phyloP scores from a whole-genome alignment of 306 rosid species.

The Dalbergia cochinchinensis region DNA sequence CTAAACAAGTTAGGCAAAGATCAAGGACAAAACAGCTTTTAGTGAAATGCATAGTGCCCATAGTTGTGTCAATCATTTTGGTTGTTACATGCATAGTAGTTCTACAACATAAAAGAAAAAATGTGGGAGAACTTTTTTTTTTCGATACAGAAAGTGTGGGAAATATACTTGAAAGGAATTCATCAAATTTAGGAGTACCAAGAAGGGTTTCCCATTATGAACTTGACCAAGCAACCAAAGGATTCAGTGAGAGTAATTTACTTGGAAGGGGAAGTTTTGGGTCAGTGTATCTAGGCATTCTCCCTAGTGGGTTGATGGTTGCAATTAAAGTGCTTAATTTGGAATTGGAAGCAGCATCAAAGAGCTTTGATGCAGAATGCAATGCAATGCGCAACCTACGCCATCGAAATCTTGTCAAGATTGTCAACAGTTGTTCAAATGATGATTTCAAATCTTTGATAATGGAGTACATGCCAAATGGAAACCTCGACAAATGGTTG shows the following conservation, averaged over 20 bases:
- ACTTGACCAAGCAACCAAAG: slow-evolving; percentile 37
- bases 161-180: neutral
- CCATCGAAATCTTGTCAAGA: slow-evolving; percentile 37
- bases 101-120: neutral
- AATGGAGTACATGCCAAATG: slow-evolving; percentile 46
- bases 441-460: slow-evolving; percentile 41
- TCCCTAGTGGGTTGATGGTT: slow-evolving; percentile 30
- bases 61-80: slow-evolving; percentile 9
- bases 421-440: slow-evolving; percentile 32
- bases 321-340: slow-evolving; percentile 43
- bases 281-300: slow-evolving; percentile 36
- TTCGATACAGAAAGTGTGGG: too few species aligned
- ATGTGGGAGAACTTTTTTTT: neutral
- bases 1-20: neutral
- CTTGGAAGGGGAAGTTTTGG: slow-evolving; percentile 42
- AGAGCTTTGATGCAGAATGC: slow-evolving; percentile 43
- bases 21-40: neutral
- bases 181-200: neutral
- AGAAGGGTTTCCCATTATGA: slow-evolving; percentile 37
- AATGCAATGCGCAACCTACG: slow-evolving; percentile 31
- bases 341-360: slow-evolving; percentile 24
- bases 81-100: neutral
- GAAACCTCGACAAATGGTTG: slow-evolving; percentile 45
- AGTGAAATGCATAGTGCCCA: slow-evolving; percentile 28
- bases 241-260: slow-evolving; percentile 26